Base-by-base conservation (phyloP, 2,329 filamentous ascomycete genomes). In the Salinomyces thailandicus region DNA sequence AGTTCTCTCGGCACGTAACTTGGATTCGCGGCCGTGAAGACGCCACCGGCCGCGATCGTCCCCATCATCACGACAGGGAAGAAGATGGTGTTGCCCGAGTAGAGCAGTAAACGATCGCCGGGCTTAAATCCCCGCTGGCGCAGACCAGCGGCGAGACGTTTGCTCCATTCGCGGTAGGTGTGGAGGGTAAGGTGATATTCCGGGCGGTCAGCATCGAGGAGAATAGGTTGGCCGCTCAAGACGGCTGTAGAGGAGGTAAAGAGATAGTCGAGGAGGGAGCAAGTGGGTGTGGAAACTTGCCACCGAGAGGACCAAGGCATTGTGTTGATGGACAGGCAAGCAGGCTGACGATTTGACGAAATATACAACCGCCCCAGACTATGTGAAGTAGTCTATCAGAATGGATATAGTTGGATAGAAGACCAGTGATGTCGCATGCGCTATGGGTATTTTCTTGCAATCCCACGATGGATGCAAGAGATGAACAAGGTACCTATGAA, bases 11-110 rank as follows among this genome's bases (percentile, higher is more conserved):
- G 64, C 0, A 83, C 77, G 47, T 77, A 85, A 4, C 67, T 69
- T 0, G 81, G 80, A 42, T 85, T 85, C 1, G 80, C 80, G 17
- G 81, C 83, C 0, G 78, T 81, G 62, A 89, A 89, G 36, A 89
- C 64, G 2, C 81, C 81, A 3, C 81, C 81, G 0, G 83, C 81
- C 75, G 85, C 85, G 34, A 85, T 67, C 14, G 81, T 68, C 12
- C 83, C 83, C 58, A 85, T 67, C 36, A 87, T 74, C 1, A 83
- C 64, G 0, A 74, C 66, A 0, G 83, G 79, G 53, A 79, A 84
- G 62, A 80, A 84, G 11, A 89, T 58, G 46, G 72, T 78, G 59
- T 87, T 89, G 15, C 76, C 73, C 0, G 79, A 79, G 59, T 80
- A 87, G 14, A 89, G 62, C 31, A 89, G 62, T 4, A 89, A 74